Percentiles rank a stretch among this genome's conserved stretches.
Evolutionary conservation across 1,139 yeast species (phyloP).

Genomic region (Protomyces pachydermus): DNA sequence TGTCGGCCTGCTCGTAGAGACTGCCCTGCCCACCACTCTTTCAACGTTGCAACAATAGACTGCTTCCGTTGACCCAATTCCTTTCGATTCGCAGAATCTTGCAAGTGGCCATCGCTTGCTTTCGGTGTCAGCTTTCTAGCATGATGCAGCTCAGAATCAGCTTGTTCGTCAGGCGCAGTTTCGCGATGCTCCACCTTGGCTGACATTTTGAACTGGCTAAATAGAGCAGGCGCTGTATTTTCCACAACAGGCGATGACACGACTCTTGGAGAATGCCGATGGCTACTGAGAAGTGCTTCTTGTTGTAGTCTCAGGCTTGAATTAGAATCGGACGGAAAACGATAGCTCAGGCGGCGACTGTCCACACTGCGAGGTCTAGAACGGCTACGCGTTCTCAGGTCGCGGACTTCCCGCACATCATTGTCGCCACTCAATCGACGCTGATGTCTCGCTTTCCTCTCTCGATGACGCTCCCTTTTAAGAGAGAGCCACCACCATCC

Average conservation of each 20-base stretch:
- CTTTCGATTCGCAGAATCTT: constrained; percentile 6
- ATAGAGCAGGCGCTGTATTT: not conserved
- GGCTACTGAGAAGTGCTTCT: not conserved
- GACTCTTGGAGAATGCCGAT: not conserved
- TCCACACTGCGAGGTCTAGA: not conserved
- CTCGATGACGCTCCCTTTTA: constrained; percentile 51
- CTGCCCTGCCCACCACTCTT: constrained; percentile 20
- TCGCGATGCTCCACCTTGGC: not conserved
- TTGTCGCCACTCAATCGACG: not conserved
- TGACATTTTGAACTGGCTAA: not conserved
- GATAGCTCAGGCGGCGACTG: not conserved
- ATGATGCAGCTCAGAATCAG: not conserved
- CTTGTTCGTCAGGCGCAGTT: not conserved
- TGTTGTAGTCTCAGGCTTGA: not conserved
- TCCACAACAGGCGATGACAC: not conserved
- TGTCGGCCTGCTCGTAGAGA: not conserved
- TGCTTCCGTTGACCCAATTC: constrained; percentile 11
- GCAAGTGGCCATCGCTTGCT: not conserved
- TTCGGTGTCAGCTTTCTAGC: not conserved
- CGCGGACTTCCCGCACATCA: not conserved
- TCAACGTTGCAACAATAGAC: constrained; percentile 7
- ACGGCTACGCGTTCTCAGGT: not conserved
- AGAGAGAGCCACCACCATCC: constrained; percentile 76
- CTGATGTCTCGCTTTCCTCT: constrained; percentile 7
- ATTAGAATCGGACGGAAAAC: not conserved